Conservation (phyloP, 164 flowering plant genomes). For the Magnolia changhungtana region DNA sequence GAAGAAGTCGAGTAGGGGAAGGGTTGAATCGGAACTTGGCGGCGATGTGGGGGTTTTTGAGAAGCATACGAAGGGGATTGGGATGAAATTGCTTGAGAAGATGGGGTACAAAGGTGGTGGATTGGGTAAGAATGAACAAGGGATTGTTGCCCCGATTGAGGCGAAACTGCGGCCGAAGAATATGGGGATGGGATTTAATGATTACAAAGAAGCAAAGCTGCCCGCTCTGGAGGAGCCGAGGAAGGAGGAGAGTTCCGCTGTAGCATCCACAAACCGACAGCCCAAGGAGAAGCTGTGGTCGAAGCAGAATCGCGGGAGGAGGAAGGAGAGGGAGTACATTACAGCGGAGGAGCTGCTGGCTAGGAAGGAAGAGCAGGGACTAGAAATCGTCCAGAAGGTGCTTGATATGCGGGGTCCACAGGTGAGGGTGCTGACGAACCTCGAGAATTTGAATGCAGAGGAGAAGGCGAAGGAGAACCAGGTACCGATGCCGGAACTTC, state of each 20-base stretch:
- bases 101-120: slow-evolving; percentile 98
- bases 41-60: slow-evolving; percentile 63
- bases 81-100: slow-evolving; percentile 65
- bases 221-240: slow-evolving; percentile 33
- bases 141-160: slow-evolving; percentile 78
- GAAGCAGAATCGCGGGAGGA: slow-evolving; percentile 40
- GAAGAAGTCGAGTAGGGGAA: slow-evolving; percentile 24
- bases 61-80: slow-evolving; percentile 79
- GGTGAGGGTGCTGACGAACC: slow-evolving; percentile 72
- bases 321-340: slow-evolving; percentile 34
- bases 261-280: slow-evolving; percentile 6
- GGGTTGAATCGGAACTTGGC: slow-evolving; percentile 21
- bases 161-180: slow-evolving; percentile 71
- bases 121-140: slow-evolving; percentile 80
- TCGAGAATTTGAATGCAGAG: slow-evolving; percentile 78
- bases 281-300: slow-evolving; percentile 53
- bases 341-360: slow-evolving; percentile 75
- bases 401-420: slow-evolving; percentile 94
- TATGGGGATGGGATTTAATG: slow-evolving; percentile 90
- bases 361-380: slow-evolving; percentile 58
- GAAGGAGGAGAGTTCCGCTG: slow-evolving; percentile 38
- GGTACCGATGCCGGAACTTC: slow-evolving; percentile 84
- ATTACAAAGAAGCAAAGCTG: slow-evolving; percentile 45
- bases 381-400: slow-evolving; percentile 68
- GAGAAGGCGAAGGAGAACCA: slow-evolving; percentile 65